Conservation (phyloP, 805 yeast species). For the Ogataea glucozyma region DNA sequence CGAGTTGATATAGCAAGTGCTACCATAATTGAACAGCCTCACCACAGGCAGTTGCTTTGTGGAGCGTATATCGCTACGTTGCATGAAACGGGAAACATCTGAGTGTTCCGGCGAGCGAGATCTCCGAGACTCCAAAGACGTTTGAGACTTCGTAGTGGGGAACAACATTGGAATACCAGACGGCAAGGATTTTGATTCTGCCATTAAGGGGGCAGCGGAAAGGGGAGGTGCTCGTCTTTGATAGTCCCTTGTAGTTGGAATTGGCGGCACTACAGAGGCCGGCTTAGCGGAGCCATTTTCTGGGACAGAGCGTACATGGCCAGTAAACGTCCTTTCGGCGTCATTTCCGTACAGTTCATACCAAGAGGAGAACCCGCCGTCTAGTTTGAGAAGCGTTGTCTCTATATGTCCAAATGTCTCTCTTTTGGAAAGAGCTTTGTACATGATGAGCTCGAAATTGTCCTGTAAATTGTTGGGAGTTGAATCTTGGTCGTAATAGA, state of each 20-base stretch:
- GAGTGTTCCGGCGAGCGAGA: constrained; percentile 1
- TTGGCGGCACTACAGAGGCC: constrained; percentile 6
- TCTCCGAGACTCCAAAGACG: constrained; percentile 1
- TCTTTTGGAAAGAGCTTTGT: constrained; percentile 14
- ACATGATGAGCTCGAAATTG: constrained; percentile 25
- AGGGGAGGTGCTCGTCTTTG: constrained; percentile 12
- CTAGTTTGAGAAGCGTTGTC: constrained; percentile 23
- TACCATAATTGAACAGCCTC: constrained; percentile 63
- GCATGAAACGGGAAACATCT: background rate
- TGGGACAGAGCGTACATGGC: constrained; percentile 7
- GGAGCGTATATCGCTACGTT: background rate
- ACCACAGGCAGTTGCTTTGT: constrained; percentile 23
- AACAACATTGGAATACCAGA: background rate
- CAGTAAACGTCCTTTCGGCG: constrained; percentile 20
- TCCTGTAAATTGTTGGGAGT: constrained; percentile 32
- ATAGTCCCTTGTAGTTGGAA: constrained; percentile 8
- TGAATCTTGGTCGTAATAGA: constrained; percentile 41
- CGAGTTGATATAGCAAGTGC: constrained; percentile 75
- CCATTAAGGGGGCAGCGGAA: too few species aligned
- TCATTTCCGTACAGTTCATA: constrained; percentile 33
- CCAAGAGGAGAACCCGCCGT: constrained; percentile 52
- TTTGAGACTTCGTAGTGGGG: constrained; percentile 2
- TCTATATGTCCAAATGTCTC: constrained; percentile 13
- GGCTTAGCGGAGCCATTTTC: background rate
- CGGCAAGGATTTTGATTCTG: background rate